These are phyloP conservation scores for Elsinoe ampelina DNA, from an alignment of 2,329 filamentous ascomycete species.

Conservation along the genomic window DNA sequence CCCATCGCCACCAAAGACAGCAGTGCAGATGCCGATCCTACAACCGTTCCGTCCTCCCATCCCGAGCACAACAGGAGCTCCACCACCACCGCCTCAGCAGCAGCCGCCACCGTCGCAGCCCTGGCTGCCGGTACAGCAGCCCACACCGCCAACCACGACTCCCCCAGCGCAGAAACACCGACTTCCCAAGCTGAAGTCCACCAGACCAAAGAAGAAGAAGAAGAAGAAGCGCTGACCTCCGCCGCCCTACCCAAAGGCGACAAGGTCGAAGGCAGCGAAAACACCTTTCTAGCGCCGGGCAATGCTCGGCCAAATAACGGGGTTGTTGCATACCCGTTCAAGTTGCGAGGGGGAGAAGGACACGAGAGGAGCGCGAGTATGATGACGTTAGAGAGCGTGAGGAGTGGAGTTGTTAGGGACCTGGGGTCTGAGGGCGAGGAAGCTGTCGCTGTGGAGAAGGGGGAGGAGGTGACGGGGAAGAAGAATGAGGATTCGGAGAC, in stretches of 20 bases:
- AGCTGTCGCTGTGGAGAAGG: not conserved
- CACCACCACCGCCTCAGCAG: constrained; percentile 51
- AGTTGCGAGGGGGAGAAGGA: constrained; percentile 46
- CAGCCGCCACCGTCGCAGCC: constrained; percentile 32
- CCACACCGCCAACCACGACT: not conserved
- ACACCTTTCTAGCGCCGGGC: constrained; percentile 40
- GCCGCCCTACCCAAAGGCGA: constrained; percentile 16
- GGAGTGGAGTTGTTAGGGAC: constrained; percentile 19
- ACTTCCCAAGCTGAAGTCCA: not conserved
- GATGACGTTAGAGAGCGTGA: constrained; percentile 48
- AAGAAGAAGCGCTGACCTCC: constrained; percentile 19
- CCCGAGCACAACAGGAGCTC: not conserved
- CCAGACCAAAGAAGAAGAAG: constrained; percentile 21
- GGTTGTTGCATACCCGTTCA: constrained; percentile 66
- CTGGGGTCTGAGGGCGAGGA: constrained; percentile 14
- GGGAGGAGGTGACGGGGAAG: not conserved
- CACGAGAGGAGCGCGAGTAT: constrained; percentile 56
- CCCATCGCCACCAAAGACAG: no score
- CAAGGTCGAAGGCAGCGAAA: constrained; percentile 28
- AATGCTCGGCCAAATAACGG: constrained; percentile 58
- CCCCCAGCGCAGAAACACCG: not conserved
- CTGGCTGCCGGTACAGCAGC: not conserved
- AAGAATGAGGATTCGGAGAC: constrained; percentile 6
- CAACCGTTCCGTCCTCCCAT: not conserved
- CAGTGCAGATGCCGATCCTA: no score